Base-by-base conservation (phyloP, 2,329 filamentous ascomycete species). In the Tolypocladium nubicola region DNA sequence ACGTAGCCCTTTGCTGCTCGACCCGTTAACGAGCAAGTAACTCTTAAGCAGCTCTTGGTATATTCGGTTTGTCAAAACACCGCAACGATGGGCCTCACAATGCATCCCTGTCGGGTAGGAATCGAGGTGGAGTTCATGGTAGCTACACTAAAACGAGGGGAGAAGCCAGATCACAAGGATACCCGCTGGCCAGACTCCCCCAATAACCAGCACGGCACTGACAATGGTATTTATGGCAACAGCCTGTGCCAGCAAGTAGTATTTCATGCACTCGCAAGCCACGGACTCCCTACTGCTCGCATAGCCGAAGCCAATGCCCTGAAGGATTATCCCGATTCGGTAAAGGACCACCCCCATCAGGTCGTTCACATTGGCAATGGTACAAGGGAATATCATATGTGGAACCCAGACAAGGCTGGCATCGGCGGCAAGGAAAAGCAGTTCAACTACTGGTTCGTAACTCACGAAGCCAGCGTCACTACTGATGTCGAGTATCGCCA, bases 101-200 rank as follows among this genome's bases (percentile, higher is more conserved):
- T 57, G 56, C 2, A 13, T 9, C 14, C 35, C 4, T 41, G 41
- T 33, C 52, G 52, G 4, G n/a, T 67, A 16, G 66, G 66, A 11
- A 55, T 68, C 30, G 66, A 68, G 61, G 52, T 68, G 26, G 66
- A 68, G 56, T 67, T 67, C 41, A 58, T 68, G 53, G 61, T 65
- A 43, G 61, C 60, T 49, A 50, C 38, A 9, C n/a, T 26, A 13
- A 23, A 37, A 52, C 3, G 5, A 9, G 40, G 14, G 9, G 53
- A 30, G 33, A 35, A 39, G 52, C 33, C 53, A 37, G 52, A 35
- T 55, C 61, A 26, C 41, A 38, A 19, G 37, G 54, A 58, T 30
- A 19, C 11, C 6, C 57, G 53, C 7, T 56, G 53, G 57, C 54
- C 54, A 3, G 41, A 58, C 35, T 33, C 21, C 5, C 21, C 53